A percentile compares a stretch with the other conserved stretches of the same genome.
phyloP scores from a whole-genome alignment of 257 asterid genomes.

The Solanum tarapatanum region DNA sequence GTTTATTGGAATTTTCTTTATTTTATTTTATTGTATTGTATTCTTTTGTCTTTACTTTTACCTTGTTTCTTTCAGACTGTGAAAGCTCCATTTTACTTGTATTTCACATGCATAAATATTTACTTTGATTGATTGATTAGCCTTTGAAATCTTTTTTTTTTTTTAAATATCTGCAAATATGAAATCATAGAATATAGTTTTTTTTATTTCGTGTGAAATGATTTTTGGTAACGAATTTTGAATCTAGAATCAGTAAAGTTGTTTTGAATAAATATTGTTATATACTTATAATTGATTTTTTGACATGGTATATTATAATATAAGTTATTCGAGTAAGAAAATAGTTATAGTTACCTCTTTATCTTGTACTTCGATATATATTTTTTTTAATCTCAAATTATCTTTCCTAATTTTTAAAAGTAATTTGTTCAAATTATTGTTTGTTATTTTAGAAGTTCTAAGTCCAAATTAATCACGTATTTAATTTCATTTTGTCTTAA shows the following conservation, averaged over 20 bases:
- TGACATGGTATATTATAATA: neutral
- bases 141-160: neutral
- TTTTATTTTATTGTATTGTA: neutral
- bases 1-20: neutral
- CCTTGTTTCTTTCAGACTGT: neutral
- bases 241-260: neutral
- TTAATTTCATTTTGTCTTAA: too few relatives aligned
- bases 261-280: neutral
- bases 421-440: too few relatives aligned
- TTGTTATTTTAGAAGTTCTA: too few relatives aligned
- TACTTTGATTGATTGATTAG: neutral
- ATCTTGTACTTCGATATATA: neutral
- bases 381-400: neutral
- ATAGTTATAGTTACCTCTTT: neutral
- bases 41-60: neutral
- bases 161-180: neutral
- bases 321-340: neutral
- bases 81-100: neutral
- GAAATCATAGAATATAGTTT: neutral
- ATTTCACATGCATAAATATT: neutral
- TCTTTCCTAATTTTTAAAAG: too few relatives aligned
- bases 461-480: neutral
- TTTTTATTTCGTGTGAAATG: neutral
- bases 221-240: neutral
- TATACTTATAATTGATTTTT: neutral